phyloP scores from a whole-genome alignment of 768 basidiomycete species.

The Cantharellus anzutake region DNA sequence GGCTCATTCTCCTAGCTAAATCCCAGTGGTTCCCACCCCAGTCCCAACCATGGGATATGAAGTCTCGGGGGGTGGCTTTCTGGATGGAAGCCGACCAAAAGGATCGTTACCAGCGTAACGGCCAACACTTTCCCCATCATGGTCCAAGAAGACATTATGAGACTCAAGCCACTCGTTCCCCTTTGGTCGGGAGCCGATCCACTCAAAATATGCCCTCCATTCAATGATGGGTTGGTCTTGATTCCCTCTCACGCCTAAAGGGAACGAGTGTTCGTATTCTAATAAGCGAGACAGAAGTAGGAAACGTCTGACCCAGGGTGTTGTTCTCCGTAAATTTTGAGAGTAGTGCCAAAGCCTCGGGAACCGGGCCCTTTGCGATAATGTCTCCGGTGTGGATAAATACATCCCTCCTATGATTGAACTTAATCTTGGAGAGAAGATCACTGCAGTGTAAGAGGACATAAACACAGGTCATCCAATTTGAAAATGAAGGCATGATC shows the following conservation, averaged over 20 bases:
- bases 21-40: slow-evolving; percentile 60
- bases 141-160: slow-evolving; percentile 7
- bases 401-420: slow-evolving; percentile 38
- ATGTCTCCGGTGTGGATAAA: slow-evolving; percentile 78
- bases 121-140: not conserved
- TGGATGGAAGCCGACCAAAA: slow-evolving; percentile 12
- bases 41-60: slow-evolving; percentile 49
- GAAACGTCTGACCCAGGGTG: slow-evolving; percentile 15
- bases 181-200: slow-evolving; percentile 33
- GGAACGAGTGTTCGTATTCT: not conserved
- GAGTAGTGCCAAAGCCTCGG: slow-evolving; percentile 43
- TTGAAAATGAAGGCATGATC: not conserved
- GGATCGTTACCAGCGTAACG: slow-evolving; percentile 14
- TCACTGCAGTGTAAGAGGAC: slow-evolving; percentile 23
- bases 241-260: slow-evolving; percentile 73
- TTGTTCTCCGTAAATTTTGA: slow-evolving; percentile 42
- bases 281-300: not conserved
- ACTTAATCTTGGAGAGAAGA: slow-evolving; percentile 43
- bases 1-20: slow-evolving; percentile 49
- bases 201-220: slow-evolving; percentile 76
- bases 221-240: slow-evolving; percentile 84
- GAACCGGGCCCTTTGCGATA: slow-evolving; percentile 36
- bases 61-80: slow-evolving; percentile 16
- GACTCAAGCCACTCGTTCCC: slow-evolving; percentile 38
- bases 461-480: not conserved